Base-by-base conservation (phyloP, 1,139 yeast species). In the Nakaseomyces kungkrabaensis region DNA sequence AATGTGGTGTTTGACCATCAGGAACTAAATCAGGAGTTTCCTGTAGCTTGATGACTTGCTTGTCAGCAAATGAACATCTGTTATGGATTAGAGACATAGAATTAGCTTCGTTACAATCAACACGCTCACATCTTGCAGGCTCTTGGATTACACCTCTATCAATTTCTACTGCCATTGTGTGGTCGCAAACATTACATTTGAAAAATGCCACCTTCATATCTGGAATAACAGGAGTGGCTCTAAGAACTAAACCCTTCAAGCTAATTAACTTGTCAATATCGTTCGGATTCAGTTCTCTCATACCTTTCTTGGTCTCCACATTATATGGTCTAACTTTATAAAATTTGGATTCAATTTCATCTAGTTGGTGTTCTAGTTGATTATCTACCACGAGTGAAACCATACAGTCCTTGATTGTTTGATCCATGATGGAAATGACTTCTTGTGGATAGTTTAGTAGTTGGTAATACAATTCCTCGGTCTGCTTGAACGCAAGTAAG, bases 1-100 rank as follows among this genome's bases (percentile, higher is more conserved):
- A 84, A 66, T 92, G 98, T 2, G 99, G 98, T 3, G 98, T 92
- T 68, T 92, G 98, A 24, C 99, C 99, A 70, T 88, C 98, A 3
- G 98, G 98, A n/a, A 92, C 96, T 56, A 82, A 75, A 67, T 92
- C 98, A 0, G 98, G 99, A 0, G 98, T 92, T 68, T 92, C 99
- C 68, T 92, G 99, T 45, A 92, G 72, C 62, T 88, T 87, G 55
- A 92, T 81, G 37, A 92, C 92, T 68, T 92, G 99, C 65, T 90
- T 92, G 67, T 92, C 97, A 32, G 95, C 94, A 70, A 92, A 92
- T 1, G 88, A 79, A 33, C 95, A 85, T 60, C 98, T 77, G 66
- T 92, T 92, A 69, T 92, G 98, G 26, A 92, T 78, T 51, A 92
- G 72, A 53, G 85, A 80, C 97, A 94, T 89, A 4, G 97, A 85